Evolutionary conservation across 23 red algal genomes (phyloP).

Genomic region (Gracilaria caudata): DNA sequence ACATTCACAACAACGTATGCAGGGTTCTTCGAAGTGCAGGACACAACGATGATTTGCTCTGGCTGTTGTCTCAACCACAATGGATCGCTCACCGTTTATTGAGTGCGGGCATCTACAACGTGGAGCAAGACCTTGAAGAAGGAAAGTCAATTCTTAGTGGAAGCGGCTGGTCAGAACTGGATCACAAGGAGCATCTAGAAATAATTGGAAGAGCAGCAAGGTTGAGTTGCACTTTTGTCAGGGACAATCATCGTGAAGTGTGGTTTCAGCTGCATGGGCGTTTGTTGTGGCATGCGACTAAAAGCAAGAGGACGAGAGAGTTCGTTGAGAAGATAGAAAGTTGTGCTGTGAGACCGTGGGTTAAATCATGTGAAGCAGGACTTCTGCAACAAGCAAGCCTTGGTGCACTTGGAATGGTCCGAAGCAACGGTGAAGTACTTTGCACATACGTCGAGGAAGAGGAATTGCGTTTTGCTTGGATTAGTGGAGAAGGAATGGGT

Average conservation of each 20-base stretch:
- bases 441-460: not conserved
- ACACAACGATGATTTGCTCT: not conserved
- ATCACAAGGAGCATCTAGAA: not conserved
- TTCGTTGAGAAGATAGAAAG: constrained; percentile 12
- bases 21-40: not conserved
- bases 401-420: not conserved
- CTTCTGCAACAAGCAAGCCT: constrained; percentile 2
- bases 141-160: not conserved
- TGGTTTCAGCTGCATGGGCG: constrained; percentile 27
- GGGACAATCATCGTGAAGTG: not conserved
- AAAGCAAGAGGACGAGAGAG: not conserved
- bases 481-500: not conserved
- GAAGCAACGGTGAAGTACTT: not conserved
- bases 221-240: not conserved
- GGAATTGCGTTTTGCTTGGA: not conserved
- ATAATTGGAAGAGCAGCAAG: constrained; percentile 10
- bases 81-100: not conserved
- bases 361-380: not conserved
- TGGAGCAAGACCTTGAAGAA: not conserved
- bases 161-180: not conserved
- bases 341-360: constrained; percentile 3
- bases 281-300: constrained; percentile 16
- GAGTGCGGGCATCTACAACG: not conserved
- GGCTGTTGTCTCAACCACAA: not conserved
- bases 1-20: constrained; percentile 11